phyloP scores from a whole-genome alignment of 352 stramenopile genomes.

The Phytophthora niederhauseri region DNA sequence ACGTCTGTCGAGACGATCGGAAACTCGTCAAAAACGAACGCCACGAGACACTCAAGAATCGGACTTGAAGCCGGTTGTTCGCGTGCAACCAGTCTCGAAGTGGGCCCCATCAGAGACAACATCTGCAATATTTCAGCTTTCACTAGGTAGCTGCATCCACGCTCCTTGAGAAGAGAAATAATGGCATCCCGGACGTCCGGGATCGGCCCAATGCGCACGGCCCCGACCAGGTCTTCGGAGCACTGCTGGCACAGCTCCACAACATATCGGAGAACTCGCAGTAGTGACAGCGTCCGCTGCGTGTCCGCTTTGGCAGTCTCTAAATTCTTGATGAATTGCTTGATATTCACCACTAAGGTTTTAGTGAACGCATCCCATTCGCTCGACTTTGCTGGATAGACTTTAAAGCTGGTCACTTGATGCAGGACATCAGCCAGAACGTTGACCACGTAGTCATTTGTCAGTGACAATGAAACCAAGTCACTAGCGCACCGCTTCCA shows the following conservation, averaged over 20 bases:
- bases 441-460: constrained; percentile 40
- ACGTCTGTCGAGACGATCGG: constrained; percentile 80
- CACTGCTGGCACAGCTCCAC: constrained; percentile 50
- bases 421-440: constrained; percentile 46
- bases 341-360: constrained; percentile 44
- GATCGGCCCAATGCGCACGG: constrained; percentile 41
- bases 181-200: constrained; percentile 44
- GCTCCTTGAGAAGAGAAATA: constrained; percentile 43
- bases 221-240: constrained; percentile 33
- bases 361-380: constrained; percentile 61
- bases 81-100: constrained; percentile 10
- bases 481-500: constrained; percentile 45
- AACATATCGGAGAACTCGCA: constrained; percentile 54
- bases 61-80: constrained; percentile 14
- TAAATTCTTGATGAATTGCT: constrained; percentile 49
- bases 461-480: constrained; percentile 38
- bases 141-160: constrained; percentile 53
- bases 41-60: constrained; percentile 42
- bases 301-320: constrained; percentile 26
- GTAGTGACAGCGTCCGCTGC: constrained; percentile 41
- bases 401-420: constrained; percentile 42
- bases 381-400: constrained; percentile 37
- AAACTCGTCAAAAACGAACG: constrained; percentile 77
- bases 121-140: constrained; percentile 66
- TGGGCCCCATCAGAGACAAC: constrained; percentile 39